phyloP scores from a whole-genome alignment of 2,329 filamentous ascomycete genomes.

The Penicillium sp. region DNA sequence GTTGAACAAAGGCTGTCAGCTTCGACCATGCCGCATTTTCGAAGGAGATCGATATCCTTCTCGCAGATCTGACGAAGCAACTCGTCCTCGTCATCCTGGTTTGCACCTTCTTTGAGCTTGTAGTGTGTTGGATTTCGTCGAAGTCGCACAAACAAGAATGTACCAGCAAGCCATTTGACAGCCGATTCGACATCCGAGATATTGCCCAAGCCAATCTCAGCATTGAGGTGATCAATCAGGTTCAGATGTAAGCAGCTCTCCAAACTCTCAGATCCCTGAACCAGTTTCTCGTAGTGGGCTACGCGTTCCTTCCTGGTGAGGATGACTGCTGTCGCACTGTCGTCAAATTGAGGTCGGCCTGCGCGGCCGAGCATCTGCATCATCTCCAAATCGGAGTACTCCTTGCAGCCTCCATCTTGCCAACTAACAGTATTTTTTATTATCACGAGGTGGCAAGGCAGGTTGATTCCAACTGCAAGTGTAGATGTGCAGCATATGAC shows the following conservation, averaged over 20 bases:
- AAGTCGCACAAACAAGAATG: slow-evolving; percentile 74
- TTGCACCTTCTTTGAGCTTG: slow-evolving; percentile 56
- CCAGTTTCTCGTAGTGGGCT: slow-evolving; percentile 67
- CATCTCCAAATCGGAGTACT: slow-evolving; percentile 78
- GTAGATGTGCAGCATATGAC: slow-evolving; percentile 88
- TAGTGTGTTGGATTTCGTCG: slow-evolving; percentile 70
- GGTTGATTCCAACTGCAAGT: slow-evolving; percentile 76
- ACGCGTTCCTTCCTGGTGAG: slow-evolving; percentile 68
- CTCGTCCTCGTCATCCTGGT: slow-evolving; percentile 56
- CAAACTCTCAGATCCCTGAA: slow-evolving; percentile 68
- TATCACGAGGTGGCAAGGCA: slow-evolving; percentile 79
- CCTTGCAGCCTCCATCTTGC: slow-evolving; percentile 58
- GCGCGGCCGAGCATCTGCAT: slow-evolving; percentile 91
- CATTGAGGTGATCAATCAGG: slow-evolving; percentile 79
- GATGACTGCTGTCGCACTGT: slow-evolving; percentile 72
- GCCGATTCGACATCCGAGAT: slow-evolving; percentile 64
- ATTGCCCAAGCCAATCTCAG: slow-evolving; percentile 74
- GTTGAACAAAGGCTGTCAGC: slow-evolving; percentile 58
- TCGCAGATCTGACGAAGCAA: slow-evolving; percentile 69
- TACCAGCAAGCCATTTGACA: slow-evolving; percentile 70
- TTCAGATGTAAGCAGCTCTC: slow-evolving; percentile 79
- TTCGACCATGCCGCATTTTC: slow-evolving; percentile 58
- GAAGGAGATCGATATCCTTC: slow-evolving; percentile 64
- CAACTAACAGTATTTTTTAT: slow-evolving; percentile 75
- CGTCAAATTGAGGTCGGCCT: slow-evolving; percentile 78